A percentile compares a stretch with the other conserved stretches of the same genome.
phyloP scores from a whole-genome alignment of 352 stramenopile species.

The Vaucheria bursata region DNA sequence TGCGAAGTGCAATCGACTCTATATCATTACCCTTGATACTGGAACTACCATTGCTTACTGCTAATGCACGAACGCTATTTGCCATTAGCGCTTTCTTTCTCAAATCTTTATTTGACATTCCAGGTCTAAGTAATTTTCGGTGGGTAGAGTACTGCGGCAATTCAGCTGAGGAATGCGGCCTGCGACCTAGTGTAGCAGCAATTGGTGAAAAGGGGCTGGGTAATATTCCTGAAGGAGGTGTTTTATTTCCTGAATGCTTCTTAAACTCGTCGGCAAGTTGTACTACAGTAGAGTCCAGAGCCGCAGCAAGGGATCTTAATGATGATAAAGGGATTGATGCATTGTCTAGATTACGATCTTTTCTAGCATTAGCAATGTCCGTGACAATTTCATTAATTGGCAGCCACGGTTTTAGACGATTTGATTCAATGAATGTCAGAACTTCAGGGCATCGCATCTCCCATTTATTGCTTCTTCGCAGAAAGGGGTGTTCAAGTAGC shows the following conservation, averaged over 20 bases:
- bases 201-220: too few species aligned
- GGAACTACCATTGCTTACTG: too few species aligned
- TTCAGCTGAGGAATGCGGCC: too few species aligned
- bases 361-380: not conserved
- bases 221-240: too few species aligned
- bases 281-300: not conserved
- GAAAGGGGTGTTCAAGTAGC: not conserved
- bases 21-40: not conserved
- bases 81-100: too few species aligned
- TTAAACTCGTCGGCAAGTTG: not conserved
- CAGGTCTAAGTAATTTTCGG: too few species aligned
- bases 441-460: not conserved
- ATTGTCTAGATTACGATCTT: not conserved
- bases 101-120: too few species aligned
- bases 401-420: not conserved
- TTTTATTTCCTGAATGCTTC: too few species aligned
- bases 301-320: not conserved
- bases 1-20: constrained; percentile 16
- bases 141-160: too few species aligned
- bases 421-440: not conserved
- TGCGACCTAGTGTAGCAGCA: too few species aligned
- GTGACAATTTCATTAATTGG: not conserved
- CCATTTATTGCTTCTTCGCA: not conserved
- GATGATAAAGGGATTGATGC: not conserved
- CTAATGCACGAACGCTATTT: too few species aligned